Percentiles rank a stretch among this genome's conserved stretches.
These are phyloP conservation scores for Sarcomyxa edulis DNA, from an alignment of 768 basidiomycete species.

Conservation along the genomic window DNA sequence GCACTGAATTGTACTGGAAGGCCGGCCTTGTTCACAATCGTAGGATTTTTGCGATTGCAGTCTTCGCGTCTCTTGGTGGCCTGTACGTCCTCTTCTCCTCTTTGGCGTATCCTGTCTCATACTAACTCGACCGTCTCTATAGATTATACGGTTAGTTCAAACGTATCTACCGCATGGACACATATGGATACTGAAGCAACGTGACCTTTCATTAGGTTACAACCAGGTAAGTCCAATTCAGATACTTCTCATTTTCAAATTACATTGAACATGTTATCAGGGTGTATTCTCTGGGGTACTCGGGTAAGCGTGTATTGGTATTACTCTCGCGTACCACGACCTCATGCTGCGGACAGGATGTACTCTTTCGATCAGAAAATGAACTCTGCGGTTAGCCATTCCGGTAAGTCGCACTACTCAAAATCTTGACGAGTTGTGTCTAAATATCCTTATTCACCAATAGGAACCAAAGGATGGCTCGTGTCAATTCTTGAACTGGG, in stretches of 20 bases:
- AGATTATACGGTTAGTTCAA: too few species aligned
- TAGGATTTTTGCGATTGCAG: constrained; percentile 58
- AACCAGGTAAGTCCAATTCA: constrained; percentile 41
- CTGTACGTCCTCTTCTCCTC: constrained; percentile 38
- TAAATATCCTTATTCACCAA: too few species aligned
- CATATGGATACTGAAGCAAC: constrained; percentile 1
- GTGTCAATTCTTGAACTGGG: constrained; percentile 72
- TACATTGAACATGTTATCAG: constrained; percentile 21
- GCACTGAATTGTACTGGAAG: constrained; percentile 23
- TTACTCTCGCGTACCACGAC: not conserved
- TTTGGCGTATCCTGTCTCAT: not conserved
- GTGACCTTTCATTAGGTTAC: constrained; percentile 40
- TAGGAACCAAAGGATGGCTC: constrained; percentile 62
- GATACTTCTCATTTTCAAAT: not conserved
- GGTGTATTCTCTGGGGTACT: constrained; percentile 78
- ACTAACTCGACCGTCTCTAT: constrained; percentile 43
- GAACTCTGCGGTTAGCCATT: constrained; percentile 47
- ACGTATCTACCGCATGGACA: constrained; percentile 9
- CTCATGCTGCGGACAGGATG: constrained; percentile 32
- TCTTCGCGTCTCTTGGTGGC: constrained; percentile 78
- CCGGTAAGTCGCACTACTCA: too few species aligned
- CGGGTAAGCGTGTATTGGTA: constrained; percentile 32
- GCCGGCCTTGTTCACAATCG: constrained; percentile 64
- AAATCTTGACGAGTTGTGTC: too few species aligned
- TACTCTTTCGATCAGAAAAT: constrained; percentile 47